Base-by-base conservation (phyloP, 257 asterid species). In the Nicotiana tomentosiformis region DNA sequence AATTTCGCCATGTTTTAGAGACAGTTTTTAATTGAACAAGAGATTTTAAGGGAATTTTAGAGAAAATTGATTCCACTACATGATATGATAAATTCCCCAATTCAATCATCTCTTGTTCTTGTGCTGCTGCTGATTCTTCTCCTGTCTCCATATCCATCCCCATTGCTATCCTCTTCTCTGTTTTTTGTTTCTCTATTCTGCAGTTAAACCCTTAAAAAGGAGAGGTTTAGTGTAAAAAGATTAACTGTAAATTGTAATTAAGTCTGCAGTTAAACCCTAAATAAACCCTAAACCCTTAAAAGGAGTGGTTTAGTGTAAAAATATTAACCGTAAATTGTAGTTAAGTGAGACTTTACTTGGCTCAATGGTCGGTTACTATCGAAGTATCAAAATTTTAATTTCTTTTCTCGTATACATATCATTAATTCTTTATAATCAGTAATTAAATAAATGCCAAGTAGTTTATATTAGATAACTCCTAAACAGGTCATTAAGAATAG, bases 1-100 rank as follows among this genome's bases (percentile, higher is more conserved):
- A 83, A 61, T 74, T 35, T 69, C 82, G 26, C 84, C 88, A 83
- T 3, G 81, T 49, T 61, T 77, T 80, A 3, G 81, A 86, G 23
- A 86, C 85, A 56, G 30, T 10, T 37, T 86, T 83, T 43, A 65
- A 51, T 7, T 77, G 68, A 7, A 56, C 29, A 23, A 86, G 86
- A 43, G 80, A 61, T 17, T 86, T 86, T 5, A 86, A 49, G 8
- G 84, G 84, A 39, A 86, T 83, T 46, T 53, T 53, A 10, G 83
- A 80, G 77, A 86, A 83, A n/a, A 86, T 64, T 77, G 82, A 57
- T 17, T 80, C 82, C 0, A 86, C 49, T 5, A 82, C 4, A 8
- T 77, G 9, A 26, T 76, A 26, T 7, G 80, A 76, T 76, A 76
- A 76, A 26, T 76, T 51, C 80, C 64, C 80, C 53, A 76, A 39